Conservation (phyloP, 768 basidiomycete species). For the Rhodotorula taiwanensis region DNA sequence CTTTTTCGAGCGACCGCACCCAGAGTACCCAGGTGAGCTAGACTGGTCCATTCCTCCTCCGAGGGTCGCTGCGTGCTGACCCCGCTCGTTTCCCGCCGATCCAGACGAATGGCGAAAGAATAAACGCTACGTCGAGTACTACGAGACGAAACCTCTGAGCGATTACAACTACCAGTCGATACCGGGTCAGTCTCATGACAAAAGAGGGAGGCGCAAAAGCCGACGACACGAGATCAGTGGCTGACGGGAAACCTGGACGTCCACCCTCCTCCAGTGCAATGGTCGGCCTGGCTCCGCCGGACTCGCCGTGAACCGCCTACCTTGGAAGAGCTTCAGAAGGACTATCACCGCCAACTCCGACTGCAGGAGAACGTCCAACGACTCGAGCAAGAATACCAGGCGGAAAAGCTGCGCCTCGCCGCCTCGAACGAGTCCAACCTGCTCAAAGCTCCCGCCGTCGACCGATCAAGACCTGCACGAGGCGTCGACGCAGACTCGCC, state of each 20-base stretch:
- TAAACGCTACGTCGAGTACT: constrained; percentile 38
- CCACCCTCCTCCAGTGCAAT: no score
- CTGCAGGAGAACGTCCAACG: constrained; percentile 31
- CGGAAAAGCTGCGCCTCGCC: constrained; percentile 28
- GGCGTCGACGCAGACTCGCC: no score
- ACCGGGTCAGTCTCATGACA: constrained; percentile 27
- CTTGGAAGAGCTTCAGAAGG: constrained; percentile 25
- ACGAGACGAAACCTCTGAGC: constrained; percentile 14
- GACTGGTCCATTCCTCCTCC: background rate
- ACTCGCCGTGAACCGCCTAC: constrained; percentile 31
- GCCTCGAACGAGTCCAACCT: no score
- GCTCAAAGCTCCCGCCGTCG: no score
- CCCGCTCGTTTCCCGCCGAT: background rate
- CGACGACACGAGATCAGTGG: background rate
- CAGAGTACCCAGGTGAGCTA: constrained; percentile 12
- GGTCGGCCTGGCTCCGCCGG: constrained; percentile 37
- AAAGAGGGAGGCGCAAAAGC: background rate
- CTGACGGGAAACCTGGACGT: no score
- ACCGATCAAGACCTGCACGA: no score
- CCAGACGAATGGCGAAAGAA: constrained; percentile 28
- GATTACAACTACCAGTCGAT: constrained; percentile 34
- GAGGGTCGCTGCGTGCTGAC: background rate
- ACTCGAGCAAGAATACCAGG: constrained; percentile 24
- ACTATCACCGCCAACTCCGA: constrained; percentile 22
- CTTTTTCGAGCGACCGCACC: constrained; percentile 36